Conservation (phyloP, 768 basidiomycete genomes). For the Cystobasidium tubakii region DNA sequence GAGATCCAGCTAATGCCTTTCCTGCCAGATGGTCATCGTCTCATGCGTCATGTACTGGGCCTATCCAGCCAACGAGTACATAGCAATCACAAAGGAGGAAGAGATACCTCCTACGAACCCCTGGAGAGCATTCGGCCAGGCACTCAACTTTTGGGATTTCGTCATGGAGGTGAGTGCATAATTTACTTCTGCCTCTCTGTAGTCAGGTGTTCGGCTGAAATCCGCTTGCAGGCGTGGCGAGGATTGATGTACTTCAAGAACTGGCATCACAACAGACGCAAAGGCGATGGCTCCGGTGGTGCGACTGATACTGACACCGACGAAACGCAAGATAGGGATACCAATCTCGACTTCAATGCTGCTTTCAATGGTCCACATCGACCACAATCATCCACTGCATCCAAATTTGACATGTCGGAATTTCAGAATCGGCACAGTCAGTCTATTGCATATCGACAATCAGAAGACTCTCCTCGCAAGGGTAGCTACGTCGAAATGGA, state of each 20-base stretch:
- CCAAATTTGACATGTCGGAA: background rate
- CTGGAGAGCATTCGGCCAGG: conserved; percentile 10
- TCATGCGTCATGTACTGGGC: conserved; percentile 47
- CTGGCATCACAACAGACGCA: background rate
- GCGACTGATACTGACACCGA: background rate
- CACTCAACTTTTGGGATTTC: conserved; percentile 19
- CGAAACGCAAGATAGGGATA: background rate
- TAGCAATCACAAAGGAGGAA: background rate
- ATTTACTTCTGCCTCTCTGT: background rate
- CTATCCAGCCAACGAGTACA: conserved; percentile 14
- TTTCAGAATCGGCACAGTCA: background rate
- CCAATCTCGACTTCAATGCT: background rate
- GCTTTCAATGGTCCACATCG: background rate
- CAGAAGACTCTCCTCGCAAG: background rate
- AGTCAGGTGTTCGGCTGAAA: background rate
- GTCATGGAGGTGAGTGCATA: background rate
- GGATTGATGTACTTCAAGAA: background rate
- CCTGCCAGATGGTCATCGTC: conserved; percentile 72
- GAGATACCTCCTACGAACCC: background rate
- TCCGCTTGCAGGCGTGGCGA: background rate
- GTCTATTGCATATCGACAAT: background rate
- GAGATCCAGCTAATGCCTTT: background rate
- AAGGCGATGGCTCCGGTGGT: background rate
- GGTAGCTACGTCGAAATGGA: background rate
- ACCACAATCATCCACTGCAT: background rate